Base-by-base conservation (phyloP, 768 basidiomycete species). In the Exidia glandulosa region DNA sequence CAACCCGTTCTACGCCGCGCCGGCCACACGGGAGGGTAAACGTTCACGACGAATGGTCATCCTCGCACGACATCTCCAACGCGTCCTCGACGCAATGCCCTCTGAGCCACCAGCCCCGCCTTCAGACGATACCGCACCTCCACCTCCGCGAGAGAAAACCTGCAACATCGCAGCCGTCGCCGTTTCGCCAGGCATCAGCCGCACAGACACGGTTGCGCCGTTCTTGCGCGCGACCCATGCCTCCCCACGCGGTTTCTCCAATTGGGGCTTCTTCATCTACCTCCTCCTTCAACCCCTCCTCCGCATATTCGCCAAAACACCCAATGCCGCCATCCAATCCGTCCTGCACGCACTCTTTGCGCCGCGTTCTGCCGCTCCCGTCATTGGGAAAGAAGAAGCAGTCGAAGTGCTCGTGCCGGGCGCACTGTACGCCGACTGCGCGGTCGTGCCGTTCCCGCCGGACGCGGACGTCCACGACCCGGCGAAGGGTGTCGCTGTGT, bases 1-100 rank as follows among this genome's bases (percentile, higher is more conserved):
- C 68, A 92, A 93, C 61, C 92, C 92, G 2, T 90, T 91, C 65
- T 96, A 95, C 65, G 85, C 91, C 2, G 90, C 94, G 13, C 65
- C 66, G 13, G 63, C 64, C 62, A 57, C 64, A 36, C 69, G 70
- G 4, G 88, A 91, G 71, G 87, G 88, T 23, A 75, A 74, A 31
- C 76, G 88, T 52, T 79, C 88, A 2, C 73, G 90, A 23, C 79
- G 86, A 41, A 80, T 80, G 67, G 57, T 80, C 57, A 73, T 89
- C 58, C 73, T 89, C 54, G 86, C 85, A 47, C 79, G 84, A 6
- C 91, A 95, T 72, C 78, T 96, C 3, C 92, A 95, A 68, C 81
- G 87, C 12, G 80, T 94, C 30, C 73, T 94, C 32, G 88, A 94
- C 65, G 88, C 90, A 0, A 79, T 95, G 2, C 88, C 89, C 0